Evolutionary conservation across 2,329 filamentous ascomycete genomes (phyloP).

Genomic region (Gremmenia infestans): DNA sequence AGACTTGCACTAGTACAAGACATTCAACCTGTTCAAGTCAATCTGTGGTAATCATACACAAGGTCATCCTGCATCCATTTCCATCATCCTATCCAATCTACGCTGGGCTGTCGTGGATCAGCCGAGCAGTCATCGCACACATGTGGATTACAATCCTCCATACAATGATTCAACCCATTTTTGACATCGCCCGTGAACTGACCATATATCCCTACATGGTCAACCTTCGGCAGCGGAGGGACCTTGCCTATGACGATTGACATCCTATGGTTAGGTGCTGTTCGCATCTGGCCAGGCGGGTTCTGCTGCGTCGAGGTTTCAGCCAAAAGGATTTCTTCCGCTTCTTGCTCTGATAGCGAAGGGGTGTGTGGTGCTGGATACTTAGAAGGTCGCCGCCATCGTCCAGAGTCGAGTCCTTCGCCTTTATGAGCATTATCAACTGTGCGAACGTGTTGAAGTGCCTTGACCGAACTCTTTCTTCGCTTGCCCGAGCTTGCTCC

Average conservation of each 20-base stretch:
- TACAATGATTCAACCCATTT: slow-evolving; percentile 4
- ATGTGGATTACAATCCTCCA: not conserved
- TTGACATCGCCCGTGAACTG: slow-evolving; percentile 7
- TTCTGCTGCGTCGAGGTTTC: not conserved
- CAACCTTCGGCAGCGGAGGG: slow-evolving; percentile 6
- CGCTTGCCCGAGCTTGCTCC: slow-evolving; percentile 9
- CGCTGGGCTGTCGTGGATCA: slow-evolving; percentile 14
- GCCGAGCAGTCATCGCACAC: not conserved
- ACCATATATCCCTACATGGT: slow-evolving; percentile 14
- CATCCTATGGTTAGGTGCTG: not conserved
- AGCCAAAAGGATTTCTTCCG: not conserved
- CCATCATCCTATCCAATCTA: slow-evolving; percentile 22
- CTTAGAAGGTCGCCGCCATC: slow-evolving; percentile 16
- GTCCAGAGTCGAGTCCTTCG: slow-evolving; percentile 3
- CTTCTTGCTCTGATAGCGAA: not conserved
- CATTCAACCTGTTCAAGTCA: too few relatives aligned
- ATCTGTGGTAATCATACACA: too few relatives aligned
- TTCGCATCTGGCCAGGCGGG: not conserved
- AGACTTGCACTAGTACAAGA: too few relatives aligned
- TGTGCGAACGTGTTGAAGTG: slow-evolving; percentile 13
- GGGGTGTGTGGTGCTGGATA: slow-evolving; percentile 13
- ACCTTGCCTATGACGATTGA: slow-evolving; percentile 7
- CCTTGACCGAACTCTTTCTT: slow-evolving; percentile 10
- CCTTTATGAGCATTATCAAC: slow-evolving; percentile 20
- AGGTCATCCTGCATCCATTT: too few relatives aligned